Evolutionary conservation across 495 filamentous ascomycete species (phyloP), one percentile per base, ranked within the genome.

Genomic region (Cercophora samala): DNA sequence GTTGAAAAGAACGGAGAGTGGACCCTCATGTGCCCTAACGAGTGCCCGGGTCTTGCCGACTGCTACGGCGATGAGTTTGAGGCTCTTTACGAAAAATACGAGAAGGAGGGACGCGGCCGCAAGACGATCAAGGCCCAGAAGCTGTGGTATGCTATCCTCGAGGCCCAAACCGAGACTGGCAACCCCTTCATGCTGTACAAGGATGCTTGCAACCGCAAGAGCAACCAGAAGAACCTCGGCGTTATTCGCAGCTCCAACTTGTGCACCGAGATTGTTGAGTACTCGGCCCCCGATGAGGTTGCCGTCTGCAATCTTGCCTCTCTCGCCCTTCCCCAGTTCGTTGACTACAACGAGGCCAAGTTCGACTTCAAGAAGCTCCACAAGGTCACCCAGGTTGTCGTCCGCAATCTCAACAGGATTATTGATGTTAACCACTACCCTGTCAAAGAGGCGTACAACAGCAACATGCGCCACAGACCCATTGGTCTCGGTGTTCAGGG

Each of bases 141-240:
- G 84, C 90, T 99, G 60, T 99, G 95, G 95, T 97, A 97, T 77
- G 91, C 93, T 63, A 97, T 99, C 68, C 86, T 99, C 53, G 95
- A 99, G 79, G 90, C 96, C 65, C 95, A 99, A 82, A 97, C 93
- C 32, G 95, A 99, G 87, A 99, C 95, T 53, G 95, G 95, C 66
- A 97, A 96, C 81, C 95, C 95, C 58, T 99, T 96, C 84, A 98
- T 99, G 91, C 88, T 97, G 64, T 99, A 99, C 89, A 99, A 99
- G 84, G 95, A 99, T 79, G 87, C 90, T 70, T 94, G 91, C 85
- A 99, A 99, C 85, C 87, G 88, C 72, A 99, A 99, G 88, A 97
- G 93, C 85, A 99, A 99, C 87, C 95, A 99, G 80, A 97, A 98
- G 89, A 99, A 99, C 76, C 85, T 99, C 32, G 95, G 95, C 58